A percentile compares a stretch with the other conserved stretches of the same genome.
Conservation (phyloP, 2,329 filamentous ascomycete genomes). For the Xenosphaeropsis pyriputrescens region DNA sequence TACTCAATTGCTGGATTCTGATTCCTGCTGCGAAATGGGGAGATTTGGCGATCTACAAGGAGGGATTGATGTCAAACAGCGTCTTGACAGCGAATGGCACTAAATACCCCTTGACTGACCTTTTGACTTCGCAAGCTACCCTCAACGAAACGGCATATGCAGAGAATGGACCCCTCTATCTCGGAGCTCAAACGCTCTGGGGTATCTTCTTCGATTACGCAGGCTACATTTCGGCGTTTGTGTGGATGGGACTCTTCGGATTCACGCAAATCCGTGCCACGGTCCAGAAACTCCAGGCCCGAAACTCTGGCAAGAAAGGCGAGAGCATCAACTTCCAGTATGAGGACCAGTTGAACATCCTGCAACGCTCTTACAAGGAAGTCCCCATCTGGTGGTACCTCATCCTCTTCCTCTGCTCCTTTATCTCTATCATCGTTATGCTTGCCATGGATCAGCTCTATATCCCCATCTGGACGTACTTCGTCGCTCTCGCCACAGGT, state of each 20-base stretch:
- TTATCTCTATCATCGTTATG: conserved; percentile 33
- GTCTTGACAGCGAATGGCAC: conserved; percentile 27
- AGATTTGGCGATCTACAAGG: conserved; percentile 21
- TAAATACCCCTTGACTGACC: conserved; percentile 17
- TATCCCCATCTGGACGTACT: conserved; percentile 44
- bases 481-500: conserved; percentile 39
- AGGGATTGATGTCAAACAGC: conserved; percentile 38
- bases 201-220: conserved; percentile 45
- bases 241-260: conserved; percentile 43
- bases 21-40: conserved; percentile 45
- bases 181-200: conserved; percentile 42
- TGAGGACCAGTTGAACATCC: conserved; percentile 40
- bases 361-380: conserved; percentile 40
- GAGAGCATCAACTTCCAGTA: conserved; percentile 37
- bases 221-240: conserved; percentile 39
- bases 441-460: conserved; percentile 35
- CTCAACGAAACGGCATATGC: conserved; percentile 25
- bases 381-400: conserved; percentile 45
- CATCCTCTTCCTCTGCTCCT: conserved; percentile 30
- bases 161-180: conserved; percentile 37
- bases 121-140: conserved; percentile 19
- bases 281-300: conserved; percentile 25
- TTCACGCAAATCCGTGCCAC: conserved; percentile 30
- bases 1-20: conserved; percentile 40
- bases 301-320: conserved; percentile 16